Evolutionary conservation across 1,139 yeast genomes (phyloP), one percentile per base, ranked within the genome.

Genomic region (Ashbya aceris): DNA sequence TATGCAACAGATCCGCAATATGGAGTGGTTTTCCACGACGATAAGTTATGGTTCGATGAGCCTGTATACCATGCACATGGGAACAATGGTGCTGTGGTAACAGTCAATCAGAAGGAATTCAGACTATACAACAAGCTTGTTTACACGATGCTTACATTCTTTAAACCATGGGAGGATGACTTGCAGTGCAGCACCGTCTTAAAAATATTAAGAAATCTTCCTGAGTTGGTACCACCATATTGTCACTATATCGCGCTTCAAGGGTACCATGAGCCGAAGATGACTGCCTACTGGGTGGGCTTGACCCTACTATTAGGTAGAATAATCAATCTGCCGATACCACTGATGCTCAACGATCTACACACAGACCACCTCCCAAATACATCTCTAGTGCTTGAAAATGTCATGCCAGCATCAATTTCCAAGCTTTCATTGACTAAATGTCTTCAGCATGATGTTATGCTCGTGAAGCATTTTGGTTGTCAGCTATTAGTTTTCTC

Each of bases 111-210:
- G 40, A 69, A 66, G 40, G 62, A 65, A 4, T 82, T 78, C 62
- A 74, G 67, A 49, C 67, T 82, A 30, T 71, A 79, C 52, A 89
- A 89, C 59, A 80, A 80, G 53, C 67, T 82, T 30, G 61, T 87
- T 3, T 78, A 77, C 52, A 72, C 79, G 2, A 62, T 86, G 7
- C 57, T 86, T 20, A 77, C 78, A 8, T 67, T 71, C 23, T 67
- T 89, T 49, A 85, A 83, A 54, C 94, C 96, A 0, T 82, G 91
- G 85, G 89, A 83, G 49, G 80, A 83, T 48, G 71, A 71, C 12
- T 51, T 65, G 29, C 94, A 86, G 52, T 67, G 80, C 44, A 71
- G 73, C 30, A 68, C 83, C 26, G 73, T 73, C 1, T 55, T 76
- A 8, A 59, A 65, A n/a, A 71, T 83, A 12, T 64, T 89, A 36